Conservation (phyloP, 2,329 filamentous ascomycete species). For the Xylariaceae sp. region DNA sequence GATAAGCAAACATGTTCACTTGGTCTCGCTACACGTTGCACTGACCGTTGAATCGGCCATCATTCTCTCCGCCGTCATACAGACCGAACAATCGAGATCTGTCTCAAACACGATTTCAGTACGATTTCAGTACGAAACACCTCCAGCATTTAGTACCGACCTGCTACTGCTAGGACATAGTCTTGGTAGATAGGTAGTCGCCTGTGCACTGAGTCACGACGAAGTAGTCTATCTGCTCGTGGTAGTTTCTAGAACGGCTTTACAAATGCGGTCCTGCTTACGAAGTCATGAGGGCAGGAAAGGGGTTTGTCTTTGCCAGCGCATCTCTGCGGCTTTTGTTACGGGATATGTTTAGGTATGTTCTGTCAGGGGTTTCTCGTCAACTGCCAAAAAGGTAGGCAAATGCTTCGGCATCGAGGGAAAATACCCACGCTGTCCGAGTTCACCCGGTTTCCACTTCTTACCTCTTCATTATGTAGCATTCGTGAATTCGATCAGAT, state of each 20-base stretch:
- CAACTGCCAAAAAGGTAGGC: background rate
- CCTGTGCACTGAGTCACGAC: background rate
- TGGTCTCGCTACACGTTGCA: background rate
- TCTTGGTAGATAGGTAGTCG: background rate
- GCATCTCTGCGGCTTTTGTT: too few relatives aligned
- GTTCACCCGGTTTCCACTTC: background rate
- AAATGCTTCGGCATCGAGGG: background rate
- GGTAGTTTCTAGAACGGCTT: background rate
- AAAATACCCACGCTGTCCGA: background rate
- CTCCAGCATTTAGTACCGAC: background rate
- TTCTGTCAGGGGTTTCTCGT: background rate
- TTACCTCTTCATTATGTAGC: background rate
- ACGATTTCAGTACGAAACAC: background rate
- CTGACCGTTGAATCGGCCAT: constrained; percentile 8
- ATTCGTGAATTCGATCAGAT: background rate
- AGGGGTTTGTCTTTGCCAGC: background rate
- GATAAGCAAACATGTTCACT: background rate
- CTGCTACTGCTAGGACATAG: background rate
- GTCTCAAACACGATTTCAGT: background rate
- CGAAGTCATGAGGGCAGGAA: background rate
- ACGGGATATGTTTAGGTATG: too few relatives aligned
- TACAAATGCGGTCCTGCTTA: background rate
- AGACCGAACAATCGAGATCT: constrained; percentile 4
- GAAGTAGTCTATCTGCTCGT: background rate
- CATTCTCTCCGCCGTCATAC: constrained; percentile 8